phyloP scores from a whole-genome alignment of 2,329 filamentous ascomycete species.

The Talaromyces sp. region DNA sequence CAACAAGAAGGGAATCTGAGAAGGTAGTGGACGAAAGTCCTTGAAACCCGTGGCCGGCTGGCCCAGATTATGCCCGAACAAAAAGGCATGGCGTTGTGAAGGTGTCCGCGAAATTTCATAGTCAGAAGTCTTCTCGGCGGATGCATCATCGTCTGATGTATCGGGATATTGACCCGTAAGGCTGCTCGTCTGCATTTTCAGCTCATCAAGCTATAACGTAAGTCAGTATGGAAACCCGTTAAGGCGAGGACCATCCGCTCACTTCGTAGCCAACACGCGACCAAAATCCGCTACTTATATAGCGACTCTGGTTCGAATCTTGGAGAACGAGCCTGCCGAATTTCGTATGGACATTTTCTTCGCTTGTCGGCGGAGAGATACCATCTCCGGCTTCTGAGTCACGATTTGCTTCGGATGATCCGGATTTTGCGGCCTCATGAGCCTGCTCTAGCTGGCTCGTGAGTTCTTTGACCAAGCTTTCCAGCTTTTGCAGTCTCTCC shows the following conservation, averaged over 20 bases:
- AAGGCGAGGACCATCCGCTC: slow-evolving; percentile 21
- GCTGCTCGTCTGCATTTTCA: not conserved
- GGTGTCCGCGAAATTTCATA: not conserved
- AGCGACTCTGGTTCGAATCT: slow-evolving; percentile 40
- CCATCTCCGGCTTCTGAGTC: not conserved
- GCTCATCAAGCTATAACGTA: not conserved
- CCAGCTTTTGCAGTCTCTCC: slow-evolving; percentile 46
- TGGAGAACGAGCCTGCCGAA: slow-evolving; percentile 46
- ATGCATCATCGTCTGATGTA: not conserved
- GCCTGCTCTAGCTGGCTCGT: slow-evolving; percentile 42
- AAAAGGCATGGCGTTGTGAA: not conserved
- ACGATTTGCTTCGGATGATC: not conserved
- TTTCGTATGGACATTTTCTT: slow-evolving; percentile 28
- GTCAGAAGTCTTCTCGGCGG: not conserved
- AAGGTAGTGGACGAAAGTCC: slow-evolving; percentile 48
- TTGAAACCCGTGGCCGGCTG: slow-evolving; percentile 18
- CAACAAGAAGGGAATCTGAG: slow-evolving; percentile 50
- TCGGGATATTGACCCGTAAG: not conserved
- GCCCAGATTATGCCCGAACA: not conserved
- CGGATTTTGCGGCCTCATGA: not conserved
- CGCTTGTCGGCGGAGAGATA: slow-evolving; percentile 12
- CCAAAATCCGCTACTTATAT: slow-evolving; percentile 52
- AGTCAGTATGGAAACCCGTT: slow-evolving; percentile 25
- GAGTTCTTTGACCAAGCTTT: slow-evolving; percentile 48
- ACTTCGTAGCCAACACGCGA: slow-evolving; percentile 53